Base-by-base conservation (phyloP, 495 filamentous ascomycete genomes). In the Podospora tetraspora region DNA sequence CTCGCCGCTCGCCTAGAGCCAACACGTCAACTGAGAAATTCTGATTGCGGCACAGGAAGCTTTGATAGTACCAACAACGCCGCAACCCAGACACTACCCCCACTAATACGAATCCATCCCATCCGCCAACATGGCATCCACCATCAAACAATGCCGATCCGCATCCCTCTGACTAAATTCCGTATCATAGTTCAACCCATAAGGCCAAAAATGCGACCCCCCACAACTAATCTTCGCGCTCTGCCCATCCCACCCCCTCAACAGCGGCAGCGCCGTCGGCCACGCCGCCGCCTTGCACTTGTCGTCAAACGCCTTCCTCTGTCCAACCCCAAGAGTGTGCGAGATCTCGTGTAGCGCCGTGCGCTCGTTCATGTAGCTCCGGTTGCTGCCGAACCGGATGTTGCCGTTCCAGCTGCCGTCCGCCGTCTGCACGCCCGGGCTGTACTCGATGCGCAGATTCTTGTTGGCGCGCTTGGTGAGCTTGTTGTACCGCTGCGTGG, bases 321-420 rank as follows among this genome's bases (percentile, higher is more conserved):
- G 78, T 8, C 80, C 80, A 10, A 82, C 71, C 9, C 80, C 80
- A 3, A 82, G 75, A 11, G 80, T 82, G 65, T 82, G 80, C 29
- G 78, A 34, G 57, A 79, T 82, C 76, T 82, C 80, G 71, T 82
- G 80, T 73, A 82, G 75, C 21, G 80, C 80, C 43, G 79, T 81
- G 32, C 80, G 79, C 74, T 82, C 77, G 62, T 69, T 82, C 80
- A 82, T 82, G 75, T 82, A 82, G 7, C 75, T 65, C 13, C 80
- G 68, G 73, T 79, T 76, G 7, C 74, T 70, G 6, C 80, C 80
- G 72, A 82, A 82, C 21, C 80, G 79, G 61, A 82, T 75, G 75
- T 79, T 77, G 43, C 80, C 80, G 72, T 78, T 81, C 73, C 76
- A 80, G 68, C 69, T 80, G 10, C 74, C 80, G 60, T 82, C 80